These are phyloP conservation scores for Prunus yedoensis DNA, from an alignment of 331 rosid species.

Conservation along the genomic window DNA sequence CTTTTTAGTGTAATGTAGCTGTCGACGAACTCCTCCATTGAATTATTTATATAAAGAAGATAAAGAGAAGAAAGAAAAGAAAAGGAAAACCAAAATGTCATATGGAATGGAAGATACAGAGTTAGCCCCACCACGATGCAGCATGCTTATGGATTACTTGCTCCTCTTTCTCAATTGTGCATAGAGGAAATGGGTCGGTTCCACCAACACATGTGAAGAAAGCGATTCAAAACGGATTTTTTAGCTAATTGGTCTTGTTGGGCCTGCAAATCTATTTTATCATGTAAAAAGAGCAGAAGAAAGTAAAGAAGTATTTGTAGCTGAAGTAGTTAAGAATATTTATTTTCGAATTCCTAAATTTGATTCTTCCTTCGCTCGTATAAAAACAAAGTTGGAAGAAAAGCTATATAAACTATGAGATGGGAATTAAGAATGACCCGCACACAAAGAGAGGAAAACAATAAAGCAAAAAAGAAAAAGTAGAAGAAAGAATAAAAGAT, in stretches of 20 bases:
- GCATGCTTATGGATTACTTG: constrained; percentile 8
- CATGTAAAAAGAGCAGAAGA: not conserved
- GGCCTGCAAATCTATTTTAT: constrained; percentile 19
- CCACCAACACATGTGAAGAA: constrained; percentile 25
- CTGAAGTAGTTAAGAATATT: too few relatives aligned
- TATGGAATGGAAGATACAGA: constrained; percentile 11
- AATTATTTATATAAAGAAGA: not conserved
- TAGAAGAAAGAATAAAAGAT: constrained; percentile 8
- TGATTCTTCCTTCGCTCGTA: too few relatives aligned
- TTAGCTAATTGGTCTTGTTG: constrained; percentile 10
- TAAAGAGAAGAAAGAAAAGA: not conserved
- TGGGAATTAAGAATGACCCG: constrained; percentile 9
- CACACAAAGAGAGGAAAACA: not conserved
- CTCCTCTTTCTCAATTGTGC: constrained; percentile 1
- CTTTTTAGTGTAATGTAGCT: constrained; percentile 12
- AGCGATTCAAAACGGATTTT: constrained; percentile 17
- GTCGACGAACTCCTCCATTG: constrained; percentile 14
- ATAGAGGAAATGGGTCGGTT: constrained; percentile 28
- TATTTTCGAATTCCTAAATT: too few relatives aligned
- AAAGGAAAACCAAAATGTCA: not conserved
- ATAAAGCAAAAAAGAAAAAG: constrained; percentile 10
- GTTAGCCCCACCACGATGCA: too few relatives aligned
- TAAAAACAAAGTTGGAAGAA: not conserved
- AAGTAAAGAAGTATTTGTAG: too few relatives aligned
- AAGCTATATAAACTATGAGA: not conserved